Evolutionary conservation across 73 alveolate genomes (phyloP), one percentile per base, ranked within the genome.

Genomic region (Symbiodinium pilosum): DNA sequence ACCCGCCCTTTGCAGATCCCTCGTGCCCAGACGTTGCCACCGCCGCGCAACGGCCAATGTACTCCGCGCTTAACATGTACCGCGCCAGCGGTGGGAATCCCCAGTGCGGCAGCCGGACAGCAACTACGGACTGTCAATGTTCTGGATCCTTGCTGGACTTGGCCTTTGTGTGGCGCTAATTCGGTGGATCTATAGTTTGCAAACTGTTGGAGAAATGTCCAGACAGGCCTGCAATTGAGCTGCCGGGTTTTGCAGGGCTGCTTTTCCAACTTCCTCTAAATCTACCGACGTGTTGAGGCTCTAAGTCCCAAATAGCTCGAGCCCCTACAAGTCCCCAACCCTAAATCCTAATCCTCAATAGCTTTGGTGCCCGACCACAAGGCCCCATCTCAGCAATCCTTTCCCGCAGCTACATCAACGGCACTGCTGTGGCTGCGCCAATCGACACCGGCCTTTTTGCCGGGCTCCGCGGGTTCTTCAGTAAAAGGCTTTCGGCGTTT

Each of bases 1-100:
- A 47, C 59, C 59, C 59, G 59, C 59, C 59, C 14, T 47, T 47
- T 47, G 59, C 59, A 47, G 59, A 47, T 47, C 59, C 59, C 14
- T 9, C 59, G 14, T 47, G 59, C 59, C 59, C 77, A 28, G 77
- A 59, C 32, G 77, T 59, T 36, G 38, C 77, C 36, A 59, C 77
- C 18, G 77, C 77, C 12, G n/a, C 77, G 51, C 51, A 75, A 32
- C 43, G 86, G 42, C 86, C 86, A 12, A 39, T 75, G 51, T 75
- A 75, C 44, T 32, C 86, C 11, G 86, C 86, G 4, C 51, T 75
- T 9, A 75, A 75, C 47, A 75, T 75, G 86, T 75, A 14, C 7
- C 86, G 86, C 34, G 86, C 86, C 30, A 36, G 51, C 26, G 86
- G 86, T 5, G 86, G 86, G 34, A 75, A 75, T 24, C 86, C 86